These are phyloP conservation scores for Tylopilus intermedius DNA, from an alignment of 768 basidiomycete genomes.

Conservation along the genomic window DNA sequence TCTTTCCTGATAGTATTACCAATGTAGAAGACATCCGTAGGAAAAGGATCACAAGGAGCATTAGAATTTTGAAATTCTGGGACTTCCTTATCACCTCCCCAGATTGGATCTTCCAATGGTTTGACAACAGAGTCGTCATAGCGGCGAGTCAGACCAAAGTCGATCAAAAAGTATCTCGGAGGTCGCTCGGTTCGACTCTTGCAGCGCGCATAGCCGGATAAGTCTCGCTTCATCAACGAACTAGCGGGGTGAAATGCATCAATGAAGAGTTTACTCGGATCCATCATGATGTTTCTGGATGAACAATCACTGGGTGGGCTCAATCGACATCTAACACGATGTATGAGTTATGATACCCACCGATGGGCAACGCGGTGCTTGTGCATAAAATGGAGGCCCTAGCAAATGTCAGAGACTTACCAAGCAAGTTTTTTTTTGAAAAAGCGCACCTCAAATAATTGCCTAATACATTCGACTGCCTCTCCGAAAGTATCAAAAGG, in stretches of 20 bases:
- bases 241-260: conserved; percentile 27
- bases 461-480: conserved; percentile 1
- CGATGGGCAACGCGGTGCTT: conserved; percentile 11
- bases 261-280: conserved; percentile 21
- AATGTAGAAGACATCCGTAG: conserved; percentile 40
- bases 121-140: conserved; percentile 23
- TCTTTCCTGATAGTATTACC: conserved; percentile 34
- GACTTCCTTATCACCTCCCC: conserved; percentile 39
- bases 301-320: conserved; percentile 31
- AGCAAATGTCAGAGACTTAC: background rate
- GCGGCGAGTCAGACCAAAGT: conserved; percentile 23
- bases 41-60: conserved; percentile 34
- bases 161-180: conserved; percentile 12
- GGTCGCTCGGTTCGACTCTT: conserved; percentile 17
- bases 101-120: conserved; percentile 27
- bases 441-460: conserved; percentile 27
- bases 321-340: too few species aligned
- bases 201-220: conserved; percentile 15
- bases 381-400: background rate
- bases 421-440: too few species aligned
- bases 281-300: conserved; percentile 34
- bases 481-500: conserved; percentile 25
- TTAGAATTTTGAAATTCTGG: conserved; percentile 32
- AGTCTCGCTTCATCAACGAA: conserved; percentile 16
- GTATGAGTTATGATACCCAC: background rate